Conservation (phyloP, 306 rosid species). For the Quercus gilva region DNA sequence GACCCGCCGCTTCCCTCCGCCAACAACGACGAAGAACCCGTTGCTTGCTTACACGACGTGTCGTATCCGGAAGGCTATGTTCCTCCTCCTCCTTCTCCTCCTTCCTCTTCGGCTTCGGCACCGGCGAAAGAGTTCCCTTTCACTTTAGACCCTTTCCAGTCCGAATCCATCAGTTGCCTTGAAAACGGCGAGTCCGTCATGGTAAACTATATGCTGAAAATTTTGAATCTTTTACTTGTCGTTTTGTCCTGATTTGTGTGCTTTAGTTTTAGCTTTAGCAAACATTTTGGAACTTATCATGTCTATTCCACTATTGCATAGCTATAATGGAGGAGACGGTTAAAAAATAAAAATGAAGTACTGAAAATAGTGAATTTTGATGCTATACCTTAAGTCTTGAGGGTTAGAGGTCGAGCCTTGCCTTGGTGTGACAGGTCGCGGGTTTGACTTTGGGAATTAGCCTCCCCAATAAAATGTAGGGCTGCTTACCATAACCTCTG, state of each 20-base stretch:
- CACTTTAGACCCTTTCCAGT: conserved; percentile 84
- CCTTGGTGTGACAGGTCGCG: too few relatives aligned
- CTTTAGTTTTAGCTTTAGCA: not conserved
- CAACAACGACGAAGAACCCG: not conserved
- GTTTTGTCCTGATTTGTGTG: not conserved
- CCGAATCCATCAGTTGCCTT: conserved; percentile 72
- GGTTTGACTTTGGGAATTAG: too few relatives aligned
- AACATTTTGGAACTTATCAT: not conserved
- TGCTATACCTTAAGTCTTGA: not conserved
- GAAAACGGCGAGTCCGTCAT: conserved; percentile 77
- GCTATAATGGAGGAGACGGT: not conserved
- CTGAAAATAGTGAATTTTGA: not conserved
- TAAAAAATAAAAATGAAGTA: not conserved
- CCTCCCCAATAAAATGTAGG: too few relatives aligned
- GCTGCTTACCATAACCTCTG: too few relatives aligned
- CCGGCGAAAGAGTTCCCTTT: conserved; percentile 85
- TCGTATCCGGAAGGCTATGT: conserved; percentile 71
- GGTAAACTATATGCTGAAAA: conserved; percentile 33
- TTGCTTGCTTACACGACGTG: conserved; percentile 68
- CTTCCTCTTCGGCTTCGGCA: conserved; percentile 18
- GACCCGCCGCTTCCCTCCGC: not conserved
- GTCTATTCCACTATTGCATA: not conserved
- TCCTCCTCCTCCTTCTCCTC: conserved; percentile 13
- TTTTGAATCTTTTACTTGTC: too few relatives aligned
- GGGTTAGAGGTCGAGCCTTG: too few relatives aligned